A percentile compares a stretch with the other conserved stretches of the same genome.
phyloP scores from a whole-genome alignment of 805 yeast species.

The Candida silvatica region DNA sequence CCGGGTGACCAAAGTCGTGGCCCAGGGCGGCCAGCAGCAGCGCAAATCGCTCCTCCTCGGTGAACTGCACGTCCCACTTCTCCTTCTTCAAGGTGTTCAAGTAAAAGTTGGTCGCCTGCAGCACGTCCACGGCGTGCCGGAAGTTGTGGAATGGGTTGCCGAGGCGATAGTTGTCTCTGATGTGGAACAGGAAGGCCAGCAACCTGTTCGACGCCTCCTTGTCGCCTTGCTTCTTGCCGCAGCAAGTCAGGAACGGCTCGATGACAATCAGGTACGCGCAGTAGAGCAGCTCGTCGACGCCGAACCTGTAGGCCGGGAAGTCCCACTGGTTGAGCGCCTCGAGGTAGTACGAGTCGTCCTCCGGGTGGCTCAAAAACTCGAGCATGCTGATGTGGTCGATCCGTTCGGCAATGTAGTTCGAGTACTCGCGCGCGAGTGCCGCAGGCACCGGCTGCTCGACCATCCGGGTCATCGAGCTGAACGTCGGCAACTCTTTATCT shows the following conservation, averaged over 20 bases:
- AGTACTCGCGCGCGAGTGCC: constrained; percentile 6
- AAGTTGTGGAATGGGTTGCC: constrained; percentile 93
- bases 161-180: constrained; percentile 72
- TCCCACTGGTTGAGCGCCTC: constrained; percentile 48
- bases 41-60: constrained; percentile 38
- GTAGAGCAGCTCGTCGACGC: constrained; percentile 57
- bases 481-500: constrained; percentile 13
- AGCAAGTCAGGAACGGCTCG: not conserved
- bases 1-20: constrained; percentile 96
- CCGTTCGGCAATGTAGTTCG: constrained; percentile 17
- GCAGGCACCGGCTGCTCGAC: constrained; percentile 4
- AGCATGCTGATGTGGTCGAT: constrained; percentile 23
- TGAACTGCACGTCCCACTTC: constrained; percentile 9
- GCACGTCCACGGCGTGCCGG: constrained; percentile 90
- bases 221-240: too few relatives aligned
- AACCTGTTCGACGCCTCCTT: constrained; percentile 2
- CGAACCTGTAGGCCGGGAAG: constrained; percentile 59
- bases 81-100: constrained; percentile 18
- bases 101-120: constrained; percentile 79
- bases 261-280: constrained; percentile 49
- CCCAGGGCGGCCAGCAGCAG: constrained; percentile 80
- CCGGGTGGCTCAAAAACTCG: constrained; percentile 12
- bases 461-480: constrained; percentile 28
- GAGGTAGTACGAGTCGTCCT: constrained; percentile 11
- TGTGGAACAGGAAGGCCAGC: constrained; percentile 42